Evolutionary conservation across 805 yeast genomes (phyloP).

Genomic region (Spathaspora sp.): DNA sequence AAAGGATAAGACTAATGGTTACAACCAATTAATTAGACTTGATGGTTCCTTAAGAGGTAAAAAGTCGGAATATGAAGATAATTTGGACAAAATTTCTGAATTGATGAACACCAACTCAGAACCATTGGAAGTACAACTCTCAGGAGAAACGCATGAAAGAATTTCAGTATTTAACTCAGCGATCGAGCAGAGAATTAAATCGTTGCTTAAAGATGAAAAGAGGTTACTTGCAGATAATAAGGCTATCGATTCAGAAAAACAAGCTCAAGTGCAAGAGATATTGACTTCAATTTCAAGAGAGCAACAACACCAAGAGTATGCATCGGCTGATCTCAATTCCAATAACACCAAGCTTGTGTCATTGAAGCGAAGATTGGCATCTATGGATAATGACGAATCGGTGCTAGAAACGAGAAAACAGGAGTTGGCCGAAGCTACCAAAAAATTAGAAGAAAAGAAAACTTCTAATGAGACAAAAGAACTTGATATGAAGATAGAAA

Average conservation of each 20-base stretch:
- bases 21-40: conserved; percentile 33
- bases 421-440: conserved; percentile 35
- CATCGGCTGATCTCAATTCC: conserved; percentile 35
- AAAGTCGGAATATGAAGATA: conserved; percentile 27
- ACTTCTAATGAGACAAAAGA: conserved; percentile 11
- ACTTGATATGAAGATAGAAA: conserved; percentile 26
- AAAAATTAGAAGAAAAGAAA: conserved; percentile 23
- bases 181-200: conserved; percentile 3
- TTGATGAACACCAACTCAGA: conserved; percentile 5
- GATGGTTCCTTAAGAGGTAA: conserved; percentile 57
- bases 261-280: conserved; percentile 13
- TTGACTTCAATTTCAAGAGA: conserved; percentile 33
- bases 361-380: conserved; percentile 35
- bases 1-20: conserved; percentile 18
- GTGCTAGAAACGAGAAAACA: conserved; percentile 44
- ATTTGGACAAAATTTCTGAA: conserved; percentile 16
- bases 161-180: conserved; percentile 2
- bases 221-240: conserved; percentile 6
- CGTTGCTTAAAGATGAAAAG: conserved; percentile 2
- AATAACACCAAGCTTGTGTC: conserved; percentile 30
- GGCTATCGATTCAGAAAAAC: conserved; percentile 6
- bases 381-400: conserved; percentile 34
- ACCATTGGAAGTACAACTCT: not conserved
- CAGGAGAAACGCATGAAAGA: not conserved
- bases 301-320: conserved; percentile 40